Evolutionary conservation across 2,329 filamentous ascomycete genomes (phyloP), one percentile per base, ranked within the genome.

Genomic region (Hypoxylon sp.): DNA sequence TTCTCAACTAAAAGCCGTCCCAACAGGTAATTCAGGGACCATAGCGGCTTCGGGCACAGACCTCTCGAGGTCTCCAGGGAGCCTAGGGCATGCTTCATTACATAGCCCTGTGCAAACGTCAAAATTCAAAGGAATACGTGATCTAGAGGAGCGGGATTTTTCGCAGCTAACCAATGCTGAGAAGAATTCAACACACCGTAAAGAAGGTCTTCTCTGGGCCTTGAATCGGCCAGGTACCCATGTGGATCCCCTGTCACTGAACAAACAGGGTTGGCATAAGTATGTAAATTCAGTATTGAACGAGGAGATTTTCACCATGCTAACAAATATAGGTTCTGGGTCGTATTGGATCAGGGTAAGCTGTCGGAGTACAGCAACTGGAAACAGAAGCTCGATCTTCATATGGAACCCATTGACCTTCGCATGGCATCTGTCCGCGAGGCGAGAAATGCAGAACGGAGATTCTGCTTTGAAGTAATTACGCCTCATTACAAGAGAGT

Each of bases 251-350:
- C 93, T 96, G 73, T 94, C 93, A 17, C 84, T 99, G 73, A 98
- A 98, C 77, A 98, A 98, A 79, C 94, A 97, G 80, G 94, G 93
- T 55, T 99, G 96, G 96, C 96, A 99, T 80, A 99, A 99, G 93
- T 97, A 84, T 82, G 91, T 87, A 53, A 14, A 57, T 7, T 38
- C 34, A 19, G 9, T 21, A 2, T n/a, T 11, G 30, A 34, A 36
- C 13, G 59, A 6, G n/a, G 32, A 30, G 10, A 21, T 5, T 17
- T 17, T 49, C 21, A 52, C 14, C 45, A 61, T 48, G 68, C 67
- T 74, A 58, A 72, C 53, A 52, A 1, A 43, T 3, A 11, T 74
- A 97, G 94, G 77, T 99, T 98, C 81, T 99, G 96, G 96, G 97
- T 99, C 70, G 96, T 99, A 1, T 85, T 99, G 48, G 97, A 98